A percentile compares a stretch with the other conserved stretches of the same genome.
Evolutionary conservation across 192 early-diverging fungal species (phyloP).

Genomic region (Coemansia sp.): DNA sequence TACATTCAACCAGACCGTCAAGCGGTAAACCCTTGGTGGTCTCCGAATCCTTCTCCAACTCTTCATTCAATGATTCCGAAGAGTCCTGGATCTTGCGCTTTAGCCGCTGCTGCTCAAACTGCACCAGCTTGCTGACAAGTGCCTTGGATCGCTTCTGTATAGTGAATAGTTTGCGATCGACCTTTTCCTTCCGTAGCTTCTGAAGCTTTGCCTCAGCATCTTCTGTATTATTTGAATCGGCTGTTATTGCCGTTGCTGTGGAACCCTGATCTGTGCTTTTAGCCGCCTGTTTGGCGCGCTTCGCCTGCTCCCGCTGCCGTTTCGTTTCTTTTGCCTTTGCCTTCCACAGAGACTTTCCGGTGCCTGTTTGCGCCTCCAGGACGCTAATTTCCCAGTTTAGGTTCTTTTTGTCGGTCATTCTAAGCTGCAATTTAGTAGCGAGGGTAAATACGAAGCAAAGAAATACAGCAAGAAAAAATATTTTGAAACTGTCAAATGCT

Average conservation of each 20-base stretch:
- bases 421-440: background rate
- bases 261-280: background rate
- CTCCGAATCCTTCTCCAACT: constrained; percentile 2
- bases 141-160: background rate
- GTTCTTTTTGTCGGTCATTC: constrained; percentile 20
- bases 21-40: constrained; percentile 4
- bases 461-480: background rate
- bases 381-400: constrained; percentile 30
- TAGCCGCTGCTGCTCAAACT: constrained; percentile 15
- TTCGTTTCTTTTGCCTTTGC: constrained; percentile 21
- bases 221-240: background rate
- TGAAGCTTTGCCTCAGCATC: constrained; percentile 8
- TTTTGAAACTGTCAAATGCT: background rate
- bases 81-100: constrained; percentile 9
- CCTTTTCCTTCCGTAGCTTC: constrained; percentile 19
- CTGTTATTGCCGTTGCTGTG: background rate
- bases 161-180: constrained; percentile 1
- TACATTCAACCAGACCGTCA: constrained; percentile 12
- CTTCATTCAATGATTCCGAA: too few relatives aligned
- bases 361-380: constrained; percentile 24
- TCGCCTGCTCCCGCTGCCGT: constrained; percentile 14
- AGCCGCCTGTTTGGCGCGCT: constrained; percentile 7
- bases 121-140: constrained; percentile 5
- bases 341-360: constrained; percentile 17
- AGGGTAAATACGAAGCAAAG: background rate